Evolutionary conservation across 768 basidiomycete species (phyloP), one percentile per base, ranked within the genome.

Genomic region (Gymnopilus dilepis): DNA sequence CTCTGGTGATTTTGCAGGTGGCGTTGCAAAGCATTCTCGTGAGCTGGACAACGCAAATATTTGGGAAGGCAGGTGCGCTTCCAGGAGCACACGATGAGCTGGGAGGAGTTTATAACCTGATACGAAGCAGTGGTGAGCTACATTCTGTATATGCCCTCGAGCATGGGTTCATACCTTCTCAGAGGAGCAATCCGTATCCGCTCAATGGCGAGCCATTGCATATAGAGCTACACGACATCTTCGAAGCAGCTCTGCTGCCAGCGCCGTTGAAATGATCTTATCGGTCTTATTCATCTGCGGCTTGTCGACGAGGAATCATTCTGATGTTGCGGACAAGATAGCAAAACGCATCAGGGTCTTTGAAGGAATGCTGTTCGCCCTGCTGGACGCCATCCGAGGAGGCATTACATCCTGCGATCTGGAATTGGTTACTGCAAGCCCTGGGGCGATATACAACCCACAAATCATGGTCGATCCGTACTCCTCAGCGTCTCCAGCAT

Each of bases 121-220:
- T 59, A 50, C 47, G 34, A n/a, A 11, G 19, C 0, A 33, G 15
- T 41, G 47, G 47, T 59, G 15, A 59, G 58, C 24, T n/a, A 31
- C 33, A 40, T 31, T 9, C 19, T 6, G 6, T 15, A 13, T 19
- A 6, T n/a, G n/a, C n/a, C n/a, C n/a, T n/a, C n/a, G n/a, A 40
- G 33, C 48, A 17, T 19, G 8, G 3, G 17, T n/a, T 19, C 22
- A 28, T 7, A 28, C 48, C 30, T 17, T 33, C 50, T 15, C n/a
- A 58, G 57, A 58, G 34, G 43, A 45, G 17, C 43, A 50, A 40
- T 58, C 63, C 17, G 28, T 60, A 22, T 53, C 56, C 6, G 34
- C 59, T 12, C 58, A 58, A 51, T 64, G 63, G 63, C 37, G 63
- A 6, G 37, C 37, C 26, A 64, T 64, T 48, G 54, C 63, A n/a